phyloP scores from a whole-genome alignment of 1,284 basidiomycete species.

The Agaricales sp. region DNA sequence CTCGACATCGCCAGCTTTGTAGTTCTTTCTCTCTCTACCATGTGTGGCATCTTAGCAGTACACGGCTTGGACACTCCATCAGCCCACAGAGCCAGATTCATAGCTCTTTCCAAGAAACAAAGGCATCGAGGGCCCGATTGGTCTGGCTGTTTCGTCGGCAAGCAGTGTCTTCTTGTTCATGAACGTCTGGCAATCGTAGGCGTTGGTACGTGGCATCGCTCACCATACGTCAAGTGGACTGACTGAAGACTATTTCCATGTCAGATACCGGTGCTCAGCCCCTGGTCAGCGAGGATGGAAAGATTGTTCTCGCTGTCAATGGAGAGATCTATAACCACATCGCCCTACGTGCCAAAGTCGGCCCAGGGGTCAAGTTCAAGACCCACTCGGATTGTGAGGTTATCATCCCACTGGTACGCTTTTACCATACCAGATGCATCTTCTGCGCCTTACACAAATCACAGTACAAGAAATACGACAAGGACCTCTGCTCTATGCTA shows the following conservation, averaged over 20 bases:
- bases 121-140: constrained; percentile 94
- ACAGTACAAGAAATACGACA: constrained; percentile 81
- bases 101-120: constrained; percentile 81
- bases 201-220: constrained; percentile 61
- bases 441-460: background rate
- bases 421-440: background rate
- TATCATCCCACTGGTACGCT: constrained; percentile 80
- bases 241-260: constrained; percentile 3
- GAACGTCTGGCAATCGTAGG: constrained; percentile 96
- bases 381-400: constrained; percentile 99
- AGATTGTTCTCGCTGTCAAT: constrained; percentile 87
- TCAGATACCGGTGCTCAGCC: constrained; percentile 98
- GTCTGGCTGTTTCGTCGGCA: constrained; percentile 87
- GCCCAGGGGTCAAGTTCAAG: constrained; percentile 73
- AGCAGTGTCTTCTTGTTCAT: constrained; percentile 75
- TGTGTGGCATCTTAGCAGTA: constrained; percentile 88
- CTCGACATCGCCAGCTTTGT: constrained; percentile 3
- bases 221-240: background rate
- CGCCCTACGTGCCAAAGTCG: constrained; percentile 66
- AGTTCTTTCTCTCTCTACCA: constrained; percentile 21
- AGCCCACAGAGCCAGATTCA: constrained; percentile 59
- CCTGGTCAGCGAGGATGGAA: constrained; percentile 80
- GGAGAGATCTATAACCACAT: constrained; percentile 99
- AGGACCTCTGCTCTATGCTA: constrained; percentile 67
- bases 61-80: constrained; percentile 70